These are phyloP conservation scores for Ogataea dorogensis DNA, from an alignment of 805 yeast species.

Conservation along the genomic window DNA sequence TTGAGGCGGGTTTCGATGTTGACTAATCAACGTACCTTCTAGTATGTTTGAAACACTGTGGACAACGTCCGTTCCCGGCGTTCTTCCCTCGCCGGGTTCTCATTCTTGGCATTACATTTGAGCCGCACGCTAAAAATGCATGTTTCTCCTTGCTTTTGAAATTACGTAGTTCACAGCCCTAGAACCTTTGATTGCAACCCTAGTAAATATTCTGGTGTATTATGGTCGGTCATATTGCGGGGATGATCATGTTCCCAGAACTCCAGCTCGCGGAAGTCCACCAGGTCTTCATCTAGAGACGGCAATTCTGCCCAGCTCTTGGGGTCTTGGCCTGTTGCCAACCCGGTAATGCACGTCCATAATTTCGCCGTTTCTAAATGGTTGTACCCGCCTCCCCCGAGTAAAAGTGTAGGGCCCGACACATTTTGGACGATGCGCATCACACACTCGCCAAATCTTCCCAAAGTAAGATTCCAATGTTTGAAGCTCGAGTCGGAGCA, in stretches of 20 bases:
- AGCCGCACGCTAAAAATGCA: constrained; percentile 6
- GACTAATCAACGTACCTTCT: no score
- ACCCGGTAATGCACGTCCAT: constrained; percentile 47
- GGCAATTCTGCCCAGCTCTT: constrained; percentile 36
- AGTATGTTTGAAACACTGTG: background rate
- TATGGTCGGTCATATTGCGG: constrained; percentile 33
- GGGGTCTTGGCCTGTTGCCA: constrained; percentile 23
- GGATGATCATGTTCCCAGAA: constrained; percentile 30
- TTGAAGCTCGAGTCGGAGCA: constrained; percentile 53
- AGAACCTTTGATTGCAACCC: background rate
- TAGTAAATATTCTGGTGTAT: constrained; percentile 33
- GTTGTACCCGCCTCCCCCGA: constrained; percentile 82
- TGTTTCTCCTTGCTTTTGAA: constrained; percentile 1
- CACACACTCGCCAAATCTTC: constrained; percentile 44
- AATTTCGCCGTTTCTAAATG: constrained; percentile 59
- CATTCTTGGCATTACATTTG: constrained; percentile 1
- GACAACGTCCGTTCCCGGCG: no score
- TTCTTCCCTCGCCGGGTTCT: no score
- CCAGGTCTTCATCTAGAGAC: constrained; percentile 43
- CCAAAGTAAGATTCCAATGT: constrained; percentile 68
- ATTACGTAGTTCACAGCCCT: no score
- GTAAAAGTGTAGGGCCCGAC: constrained; percentile 41
- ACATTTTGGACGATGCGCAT: constrained; percentile 26
- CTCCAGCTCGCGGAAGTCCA: constrained; percentile 19
- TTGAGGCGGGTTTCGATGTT: no score